phyloP scores from a whole-genome alignment of 164 flowering plant species.

The Warburgia ugandensis region DNA sequence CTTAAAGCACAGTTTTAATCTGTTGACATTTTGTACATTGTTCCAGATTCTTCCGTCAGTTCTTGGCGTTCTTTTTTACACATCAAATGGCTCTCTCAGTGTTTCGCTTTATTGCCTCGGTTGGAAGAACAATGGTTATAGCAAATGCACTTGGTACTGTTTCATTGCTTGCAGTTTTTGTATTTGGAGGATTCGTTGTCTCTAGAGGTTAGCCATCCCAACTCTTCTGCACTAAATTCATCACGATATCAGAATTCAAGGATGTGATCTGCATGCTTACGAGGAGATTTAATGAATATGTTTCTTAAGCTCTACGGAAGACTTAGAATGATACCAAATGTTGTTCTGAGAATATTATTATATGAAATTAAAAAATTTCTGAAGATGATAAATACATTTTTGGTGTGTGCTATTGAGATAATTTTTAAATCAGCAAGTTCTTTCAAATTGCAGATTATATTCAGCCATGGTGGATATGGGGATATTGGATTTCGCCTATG shows the following conservation, averaged over 20 bases:
- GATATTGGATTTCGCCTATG: constrained; percentile 18
- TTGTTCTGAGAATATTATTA: too few relatives aligned
- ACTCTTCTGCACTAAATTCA: not conserved
- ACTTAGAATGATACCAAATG: too few relatives aligned
- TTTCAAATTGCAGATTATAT: constrained; percentile 36
- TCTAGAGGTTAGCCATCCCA: constrained; percentile 36
- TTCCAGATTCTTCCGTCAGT: constrained; percentile 43
- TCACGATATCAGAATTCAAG: too few relatives aligned
- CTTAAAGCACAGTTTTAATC: not conserved
- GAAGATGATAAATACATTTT: too few relatives aligned
- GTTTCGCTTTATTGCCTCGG: constrained; percentile 52
- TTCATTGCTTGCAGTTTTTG: constrained; percentile 39
- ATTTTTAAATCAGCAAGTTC: constrained; percentile 3
- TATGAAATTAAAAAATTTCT: too few relatives aligned
- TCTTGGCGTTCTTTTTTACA: constrained; percentile 35
- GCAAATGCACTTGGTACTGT: constrained; percentile 44
- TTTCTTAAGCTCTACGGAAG: too few relatives aligned
- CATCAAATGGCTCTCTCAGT: constrained; percentile 50
- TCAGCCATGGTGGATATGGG: constrained; percentile 37
- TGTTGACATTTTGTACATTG: not conserved
- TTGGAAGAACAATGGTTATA: constrained; percentile 39
- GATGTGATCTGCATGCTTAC: too few relatives aligned
- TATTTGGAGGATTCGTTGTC: constrained; percentile 56
- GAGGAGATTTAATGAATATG: too few relatives aligned
- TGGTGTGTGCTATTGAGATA: too few relatives aligned